Evolutionary conservation across 139 green algal genomes (phyloP), one percentile per base, ranked within the genome.

Genomic region (Yamagishiella unicocca): DNA sequence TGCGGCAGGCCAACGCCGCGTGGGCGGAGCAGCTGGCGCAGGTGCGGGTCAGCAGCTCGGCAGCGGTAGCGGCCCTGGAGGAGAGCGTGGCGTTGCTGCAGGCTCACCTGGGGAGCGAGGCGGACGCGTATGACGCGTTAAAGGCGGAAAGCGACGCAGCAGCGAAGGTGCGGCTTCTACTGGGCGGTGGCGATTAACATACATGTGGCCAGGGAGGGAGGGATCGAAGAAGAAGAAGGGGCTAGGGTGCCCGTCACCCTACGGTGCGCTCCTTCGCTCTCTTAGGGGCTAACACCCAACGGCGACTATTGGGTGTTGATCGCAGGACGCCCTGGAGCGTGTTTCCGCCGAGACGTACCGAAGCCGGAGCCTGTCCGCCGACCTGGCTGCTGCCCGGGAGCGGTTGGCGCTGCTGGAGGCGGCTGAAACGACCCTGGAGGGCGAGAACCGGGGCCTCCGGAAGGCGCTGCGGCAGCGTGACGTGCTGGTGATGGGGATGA

Each of bases 401-500:
- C 64, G 81, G 31, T 3, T 71, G 81, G 64, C 62, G 61, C n/a
- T 31, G 42, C 43, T 86, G 62, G 80, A 87, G 81, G 66, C 66
- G 66, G 33, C 45, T 33, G 81, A 87, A 66, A 53, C 81, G 45
- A 40, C 81, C 24, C 22, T 55, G 66, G 81, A 68, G 66, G 81
- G 42, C 45, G 81, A 87, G 64, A 61, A 54, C n/a, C 81, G 66
- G 4, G 33, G 46, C 17, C 50, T 87, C 8, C 43, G 66, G 7
- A 87, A 55, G 66, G 64, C 81, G 43, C 81, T 87, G 66, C 66
- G 81, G 43, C 81, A 87, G 43, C 64, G 81, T 33, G 81, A 87
- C 12, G 66, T 43, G 12, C 33, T 70, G 50, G 75, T 35, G 25
- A 83, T 83, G 50, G 75, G 75, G 2, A 12, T 71, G 21, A 24